A percentile compares a stretch with the other conserved stretches of the same genome.
Evolutionary conservation across 2,329 filamentous ascomycete species (phyloP).

Genomic region (Pezicula radicicola): DNA sequence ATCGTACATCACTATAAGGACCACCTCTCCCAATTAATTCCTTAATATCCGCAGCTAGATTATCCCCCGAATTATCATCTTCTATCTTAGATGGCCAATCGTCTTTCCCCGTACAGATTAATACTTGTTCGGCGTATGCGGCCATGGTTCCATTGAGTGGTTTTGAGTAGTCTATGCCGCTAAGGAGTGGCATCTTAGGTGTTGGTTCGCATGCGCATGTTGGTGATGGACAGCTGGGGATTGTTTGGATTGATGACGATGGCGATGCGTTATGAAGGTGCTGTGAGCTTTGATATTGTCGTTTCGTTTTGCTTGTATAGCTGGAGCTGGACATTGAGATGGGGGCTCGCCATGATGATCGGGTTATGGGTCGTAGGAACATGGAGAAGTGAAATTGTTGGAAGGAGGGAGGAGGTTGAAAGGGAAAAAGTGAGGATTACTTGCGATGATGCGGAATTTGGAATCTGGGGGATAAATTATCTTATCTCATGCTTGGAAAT

Average conservation of each 20-base stretch:
- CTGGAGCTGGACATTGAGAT: too few relatives aligned
- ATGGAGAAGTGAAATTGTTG: constrained; percentile 4
- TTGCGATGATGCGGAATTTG: not conserved
- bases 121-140: constrained; percentile 75
- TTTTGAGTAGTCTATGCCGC: constrained; percentile 72
- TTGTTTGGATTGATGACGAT: constrained; percentile 21
- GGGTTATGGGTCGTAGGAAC: constrained; percentile 14
- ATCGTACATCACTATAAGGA: constrained; percentile 61
- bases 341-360: constrained; percentile 12
- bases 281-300: not conserved
- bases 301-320: not conserved
- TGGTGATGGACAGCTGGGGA: constrained; percentile 62
- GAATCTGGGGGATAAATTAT: not conserved
- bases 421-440: too few relatives aligned
- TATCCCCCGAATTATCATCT: constrained; percentile 67
- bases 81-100: constrained; percentile 87
- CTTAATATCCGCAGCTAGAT: constrained; percentile 70
- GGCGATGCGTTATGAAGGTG: constrained; percentile 7
- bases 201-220: constrained; percentile 72
- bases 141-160: constrained; percentile 75
- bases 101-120: constrained; percentile 75
- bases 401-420: not conserved
- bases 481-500: not conserved
- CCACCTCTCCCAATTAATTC: constrained; percentile 65
- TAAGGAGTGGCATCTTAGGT: constrained; percentile 59